Evolutionary conservation across 495 filamentous ascomycete genomes (phyloP), one percentile per base, ranked within the genome.

Genomic region (Pyrenula aspistea): DNA sequence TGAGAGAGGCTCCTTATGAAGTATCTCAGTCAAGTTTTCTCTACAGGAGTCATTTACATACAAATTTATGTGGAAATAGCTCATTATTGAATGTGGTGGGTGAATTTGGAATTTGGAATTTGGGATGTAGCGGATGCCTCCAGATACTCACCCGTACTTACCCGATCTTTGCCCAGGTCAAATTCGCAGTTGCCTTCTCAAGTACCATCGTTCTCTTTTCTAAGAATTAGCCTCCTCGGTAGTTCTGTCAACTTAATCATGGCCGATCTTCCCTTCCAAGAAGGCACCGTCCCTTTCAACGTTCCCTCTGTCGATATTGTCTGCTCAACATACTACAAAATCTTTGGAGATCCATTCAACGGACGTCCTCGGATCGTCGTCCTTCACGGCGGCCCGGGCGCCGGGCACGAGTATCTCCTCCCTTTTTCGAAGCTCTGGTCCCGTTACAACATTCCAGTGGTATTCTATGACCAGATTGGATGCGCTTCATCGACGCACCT

Each of bases 401-500:
- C 65, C 21, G 62, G 66, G 19, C 71, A 76, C 57, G 61, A 70
- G 11, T 78, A 76, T 61, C 61, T 78, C 11, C 63, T 65, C 2
- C 68, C 73, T 2, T 56, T 77, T 12, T 59, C 60, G 1, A 68
- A 74, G 36, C 61, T 76, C 12, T 52, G 64, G 25, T 24, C 59
- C 4, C 31, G 31, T 15, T 42, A 42, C 24, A 57, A 68, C 25
- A 68, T 65, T 22, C 71, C 76, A 8, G 61, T 80, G n/a, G 62
- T 81, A 20, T 62, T 80, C 60, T 82, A 82, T 61, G 77, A 80
- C 59, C 77, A 80, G 56, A 61, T 81, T 55, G 76, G 77, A 20
- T 74, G 70, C 60, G 78, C 75, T 12, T 23, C 57, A 4, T 75
- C 70, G 21, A 78, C 78, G 0, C 76, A 71, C 54, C 65, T 78